These are phyloP conservation scores for Smithsoniella earleae DNA, from an alignment of 163 green algal genomes.

Conservation along the genomic window DNA sequence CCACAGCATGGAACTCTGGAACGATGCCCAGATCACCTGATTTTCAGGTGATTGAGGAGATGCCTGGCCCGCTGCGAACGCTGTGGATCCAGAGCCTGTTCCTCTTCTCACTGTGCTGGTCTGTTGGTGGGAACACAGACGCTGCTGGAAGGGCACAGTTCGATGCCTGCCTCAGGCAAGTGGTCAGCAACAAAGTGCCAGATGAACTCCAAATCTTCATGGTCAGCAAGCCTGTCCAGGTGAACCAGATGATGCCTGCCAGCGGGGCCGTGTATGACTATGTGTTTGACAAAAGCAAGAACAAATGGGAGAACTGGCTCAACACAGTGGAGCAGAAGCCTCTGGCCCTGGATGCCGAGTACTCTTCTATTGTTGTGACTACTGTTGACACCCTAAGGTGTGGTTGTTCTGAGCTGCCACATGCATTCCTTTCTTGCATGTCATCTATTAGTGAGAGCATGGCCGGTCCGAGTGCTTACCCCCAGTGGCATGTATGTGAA, in stretches of 20 bases:
- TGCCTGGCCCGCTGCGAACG: neutral
- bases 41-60: slow-evolving; percentile 32
- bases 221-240: slow-evolving; percentile 34
- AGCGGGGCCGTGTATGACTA: slow-evolving; percentile 55
- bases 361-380: slow-evolving; percentile 64
- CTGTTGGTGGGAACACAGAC: slow-evolving; percentile 48
- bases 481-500: too few relatives aligned
- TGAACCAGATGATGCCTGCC: slow-evolving; percentile 40
- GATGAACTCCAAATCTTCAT: slow-evolving; percentile 46
- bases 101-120: slow-evolving; percentile 60
- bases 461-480: too few relatives aligned
- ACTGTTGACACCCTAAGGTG: slow-evolving; percentile 71
- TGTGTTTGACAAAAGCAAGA: slow-evolving; percentile 49
- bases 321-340: slow-evolving; percentile 42
- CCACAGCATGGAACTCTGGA: too few relatives aligned
- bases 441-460: too few relatives aligned
- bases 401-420: slow-evolving; percentile 43
- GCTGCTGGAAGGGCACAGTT: slow-evolving; percentile 43
- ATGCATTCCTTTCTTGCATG: too few relatives aligned
- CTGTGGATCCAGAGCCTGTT: slow-evolving; percentile 45
- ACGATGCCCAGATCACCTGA: too few relatives aligned
- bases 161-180: slow-evolving; percentile 37
- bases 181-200: slow-evolving; percentile 41
- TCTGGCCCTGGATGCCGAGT: slow-evolving; percentile 58
- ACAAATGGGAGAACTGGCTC: slow-evolving; percentile 52